Evolutionary conservation across 2,329 filamentous ascomycete genomes (phyloP).

Genomic region (Colletotrichum tamarilloi): DNA sequence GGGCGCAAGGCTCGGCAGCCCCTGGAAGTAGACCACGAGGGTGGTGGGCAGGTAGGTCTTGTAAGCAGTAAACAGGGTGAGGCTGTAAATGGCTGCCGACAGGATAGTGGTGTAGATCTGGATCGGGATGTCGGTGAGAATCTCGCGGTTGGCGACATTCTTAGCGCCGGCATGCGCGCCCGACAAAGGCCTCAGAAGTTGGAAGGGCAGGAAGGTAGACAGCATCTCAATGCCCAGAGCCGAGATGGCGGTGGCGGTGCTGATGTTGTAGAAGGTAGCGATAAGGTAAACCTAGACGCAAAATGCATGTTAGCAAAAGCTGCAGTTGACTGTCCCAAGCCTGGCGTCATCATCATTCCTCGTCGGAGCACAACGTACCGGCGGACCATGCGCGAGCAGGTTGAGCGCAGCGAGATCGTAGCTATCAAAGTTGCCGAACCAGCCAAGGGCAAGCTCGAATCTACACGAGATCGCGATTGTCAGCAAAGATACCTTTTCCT

Average conservation of each 20-base stretch:
- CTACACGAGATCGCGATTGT: constrained; percentile 72
- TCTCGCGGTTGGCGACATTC: constrained; percentile 68
- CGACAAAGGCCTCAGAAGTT: constrained; percentile 76
- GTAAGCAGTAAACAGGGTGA: constrained; percentile 77
- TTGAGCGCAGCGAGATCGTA: constrained; percentile 74
- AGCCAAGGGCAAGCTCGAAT: constrained; percentile 76
- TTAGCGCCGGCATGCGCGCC: constrained; percentile 68
- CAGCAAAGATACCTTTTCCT: constrained; percentile 5
- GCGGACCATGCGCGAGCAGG: constrained; percentile 79
- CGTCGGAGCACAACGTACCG: constrained; percentile 56
- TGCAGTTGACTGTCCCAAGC: background rate
- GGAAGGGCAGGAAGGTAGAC: constrained; percentile 79
- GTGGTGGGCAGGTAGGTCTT: constrained; percentile 76
- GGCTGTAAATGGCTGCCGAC: constrained; percentile 78
- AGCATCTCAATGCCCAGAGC: constrained; percentile 76
- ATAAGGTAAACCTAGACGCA: constrained; percentile 74
- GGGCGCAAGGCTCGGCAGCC: constrained; percentile 74
- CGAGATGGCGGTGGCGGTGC: constrained; percentile 67
- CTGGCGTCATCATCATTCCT: background rate
- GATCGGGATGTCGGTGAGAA: constrained; percentile 72
- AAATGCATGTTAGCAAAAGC: constrained; percentile 5
- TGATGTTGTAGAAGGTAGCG: constrained; percentile 80
- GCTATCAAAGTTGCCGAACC: constrained; percentile 80
- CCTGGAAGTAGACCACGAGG: constrained; percentile 81
- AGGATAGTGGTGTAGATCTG: constrained; percentile 74